phyloP scores from a whole-genome alignment of 495 filamentous ascomycete genomes.

The Stereocaulon alpinum region DNA sequence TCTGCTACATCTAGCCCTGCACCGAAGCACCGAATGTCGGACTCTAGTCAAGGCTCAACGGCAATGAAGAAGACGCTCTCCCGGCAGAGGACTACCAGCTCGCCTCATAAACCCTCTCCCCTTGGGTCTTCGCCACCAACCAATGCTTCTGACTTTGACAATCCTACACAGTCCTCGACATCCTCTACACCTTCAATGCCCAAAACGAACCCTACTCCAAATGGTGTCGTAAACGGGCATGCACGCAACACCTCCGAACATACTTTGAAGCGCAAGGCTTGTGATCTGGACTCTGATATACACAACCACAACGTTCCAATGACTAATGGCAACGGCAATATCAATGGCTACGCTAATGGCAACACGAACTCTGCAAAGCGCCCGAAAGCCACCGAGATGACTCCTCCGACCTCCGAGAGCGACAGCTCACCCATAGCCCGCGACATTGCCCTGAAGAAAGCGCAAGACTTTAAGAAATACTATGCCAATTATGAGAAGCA shows the following conservation, averaged over 20 bases:
- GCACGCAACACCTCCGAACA: conserved; percentile 23
- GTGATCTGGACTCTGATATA: conserved; percentile 28
- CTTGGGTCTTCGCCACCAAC: conserved; percentile 66
- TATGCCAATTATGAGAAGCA: conserved; percentile 55
- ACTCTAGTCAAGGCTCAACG: conserved; percentile 17
- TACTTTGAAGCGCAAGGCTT: conserved; percentile 39
- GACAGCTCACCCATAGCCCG: conserved; percentile 36
- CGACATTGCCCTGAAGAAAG: conserved; percentile 41
- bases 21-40: conserved; percentile 8
- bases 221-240: conserved; percentile 8
- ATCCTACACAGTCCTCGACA: conserved; percentile 32
- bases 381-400: conserved; percentile 30
- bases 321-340: conserved; percentile 29
- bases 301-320: conserved; percentile 22
- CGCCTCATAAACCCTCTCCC: conserved; percentile 63
- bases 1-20: conserved; percentile 27
- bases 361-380: conserved; percentile 36
- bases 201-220: not conserved
- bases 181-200: conserved; percentile 19
- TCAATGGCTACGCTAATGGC: conserved; percentile 26
- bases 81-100: conserved; percentile 34
- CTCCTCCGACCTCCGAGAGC: conserved; percentile 36
- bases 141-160: conserved; percentile 56
- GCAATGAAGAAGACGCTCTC: conserved; percentile 18
- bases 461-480: conserved; percentile 48